phyloP scores from a whole-genome alignment of 106 monocot genomes.

The Iris macrosiphon region DNA sequence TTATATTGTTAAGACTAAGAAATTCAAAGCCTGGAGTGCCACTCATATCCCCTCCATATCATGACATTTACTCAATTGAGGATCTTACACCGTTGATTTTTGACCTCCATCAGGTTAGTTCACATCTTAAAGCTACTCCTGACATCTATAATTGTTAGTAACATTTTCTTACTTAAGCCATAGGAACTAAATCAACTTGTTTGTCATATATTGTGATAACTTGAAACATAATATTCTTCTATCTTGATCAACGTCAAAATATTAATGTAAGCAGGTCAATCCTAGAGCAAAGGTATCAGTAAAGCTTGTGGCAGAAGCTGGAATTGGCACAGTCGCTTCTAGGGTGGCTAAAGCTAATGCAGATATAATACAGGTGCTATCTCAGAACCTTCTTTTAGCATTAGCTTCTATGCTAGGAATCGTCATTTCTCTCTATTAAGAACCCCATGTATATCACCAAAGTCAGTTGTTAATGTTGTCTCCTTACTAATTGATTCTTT shows the following conservation, averaged over 20 bases:
- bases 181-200: too few relatives aligned
- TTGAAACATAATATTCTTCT: too few relatives aligned
- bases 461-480: too few relatives aligned
- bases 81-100: slow-evolving; percentile 98
- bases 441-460: too few relatives aligned
- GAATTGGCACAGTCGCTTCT: slow-evolving; percentile 98
- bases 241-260: too few relatives aligned
- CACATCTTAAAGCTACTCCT: background rate
- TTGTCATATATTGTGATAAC: too few relatives aligned
- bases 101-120: slow-evolving; percentile 91
- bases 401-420: too few relatives aligned
- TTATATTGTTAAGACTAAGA: slow-evolving; percentile 92
- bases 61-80: slow-evolving; percentile 99
- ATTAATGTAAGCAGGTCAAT: slow-evolving; percentile 57
- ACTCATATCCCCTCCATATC: slow-evolving; percentile 98
- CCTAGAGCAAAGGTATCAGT: slow-evolving; percentile 97
- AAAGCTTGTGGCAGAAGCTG: slow-evolving; percentile 98
- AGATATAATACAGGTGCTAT: slow-evolving; percentile 84
- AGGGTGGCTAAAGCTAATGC: slow-evolving; percentile 98
- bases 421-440: too few relatives aligned
- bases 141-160: background rate
- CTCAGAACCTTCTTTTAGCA: background rate
- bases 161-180: background rate
- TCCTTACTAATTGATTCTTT: too few relatives aligned
- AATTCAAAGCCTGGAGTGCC: slow-evolving; percentile 99